Conservation (phyloP, 2,329 filamentous ascomycete genomes). For the Penicillium sp. region DNA sequence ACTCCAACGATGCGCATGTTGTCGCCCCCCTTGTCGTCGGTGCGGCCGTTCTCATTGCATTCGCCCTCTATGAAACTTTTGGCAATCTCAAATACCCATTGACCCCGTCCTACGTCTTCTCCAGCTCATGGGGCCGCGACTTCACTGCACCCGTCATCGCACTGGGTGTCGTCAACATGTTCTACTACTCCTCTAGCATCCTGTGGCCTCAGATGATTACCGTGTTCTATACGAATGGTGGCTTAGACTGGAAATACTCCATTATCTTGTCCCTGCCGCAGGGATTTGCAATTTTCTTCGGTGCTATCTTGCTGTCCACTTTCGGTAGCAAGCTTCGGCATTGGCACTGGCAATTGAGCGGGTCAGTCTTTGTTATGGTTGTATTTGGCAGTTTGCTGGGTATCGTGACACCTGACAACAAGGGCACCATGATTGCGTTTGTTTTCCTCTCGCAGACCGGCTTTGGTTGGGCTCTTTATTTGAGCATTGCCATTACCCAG, state of each 20-base stretch:
- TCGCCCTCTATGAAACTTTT: slow-evolving; percentile 48
- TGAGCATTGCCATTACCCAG: slow-evolving; percentile 55
- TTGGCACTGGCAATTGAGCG: slow-evolving; percentile 55
- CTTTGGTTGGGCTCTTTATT: slow-evolving; percentile 54
- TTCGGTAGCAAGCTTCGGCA: slow-evolving; percentile 50
- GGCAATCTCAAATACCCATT: slow-evolving; percentile 44
- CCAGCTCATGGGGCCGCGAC: slow-evolving; percentile 50
- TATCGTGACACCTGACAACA: slow-evolving; percentile 48
- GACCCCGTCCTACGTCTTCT: slow-evolving; percentile 53
- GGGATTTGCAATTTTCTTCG: slow-evolving; percentile 51
- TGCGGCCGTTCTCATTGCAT: slow-evolving; percentile 38
- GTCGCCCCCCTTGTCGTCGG: slow-evolving; percentile 44
- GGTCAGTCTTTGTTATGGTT: slow-evolving; percentile 52
- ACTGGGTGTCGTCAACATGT: slow-evolving; percentile 55
- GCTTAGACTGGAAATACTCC: slow-evolving; percentile 38
- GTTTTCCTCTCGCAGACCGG: slow-evolving; percentile 51
- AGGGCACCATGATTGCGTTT: slow-evolving; percentile 54
- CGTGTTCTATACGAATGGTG: slow-evolving; percentile 48
- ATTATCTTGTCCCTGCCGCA: slow-evolving; percentile 49
- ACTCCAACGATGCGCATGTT: slow-evolving; percentile 42
- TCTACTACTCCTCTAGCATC: slow-evolving; percentile 55
- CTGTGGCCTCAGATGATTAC: slow-evolving; percentile 55
- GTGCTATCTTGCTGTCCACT: slow-evolving; percentile 46
- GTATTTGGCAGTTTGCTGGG: slow-evolving; percentile 53
- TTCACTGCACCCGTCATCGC: slow-evolving; percentile 53